Percentiles rank a stretch among this genome's conserved stretches.
Evolutionary conservation across 805 yeast genomes (phyloP).

Genomic region (Cyberlindnera maclurae): DNA sequence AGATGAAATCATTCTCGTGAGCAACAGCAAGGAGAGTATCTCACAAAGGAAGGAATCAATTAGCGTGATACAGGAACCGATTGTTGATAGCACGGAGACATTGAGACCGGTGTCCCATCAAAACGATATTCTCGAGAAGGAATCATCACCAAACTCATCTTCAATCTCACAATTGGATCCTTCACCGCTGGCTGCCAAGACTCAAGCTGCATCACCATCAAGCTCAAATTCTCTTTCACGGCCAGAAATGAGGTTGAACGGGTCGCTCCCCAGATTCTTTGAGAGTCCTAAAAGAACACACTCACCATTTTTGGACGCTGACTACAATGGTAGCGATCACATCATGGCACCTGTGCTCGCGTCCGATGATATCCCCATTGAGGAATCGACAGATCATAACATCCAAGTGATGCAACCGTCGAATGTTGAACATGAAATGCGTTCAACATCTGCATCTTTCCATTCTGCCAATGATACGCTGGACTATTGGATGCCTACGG

Average conservation of each 20-base stretch:
- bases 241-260: not conserved
- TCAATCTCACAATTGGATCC: conserved; percentile 5
- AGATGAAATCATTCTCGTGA: conserved; percentile 19
- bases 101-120: not conserved
- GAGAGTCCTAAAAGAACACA: conserved; percentile 19
- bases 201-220: conserved; percentile 5
- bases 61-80: not conserved
- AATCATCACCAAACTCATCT: not conserved
- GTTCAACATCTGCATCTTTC: conserved; percentile 3
- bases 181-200: conserved; percentile 11
- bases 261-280: conserved; percentile 8
- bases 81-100: not conserved
- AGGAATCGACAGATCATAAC: conserved; percentile 25
- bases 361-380: conserved; percentile 21
- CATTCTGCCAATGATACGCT: conserved; percentile 10
- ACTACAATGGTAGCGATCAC: conserved; percentile 14
- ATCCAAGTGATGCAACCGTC: conserved; percentile 6
- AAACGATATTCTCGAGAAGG: not conserved
- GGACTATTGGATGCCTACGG: conserved; percentile 24
- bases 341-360: conserved; percentile 6
- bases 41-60: not conserved
- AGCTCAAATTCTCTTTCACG: conserved; percentile 11
- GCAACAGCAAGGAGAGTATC: conserved; percentile 14
- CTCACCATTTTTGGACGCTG: conserved; percentile 22
- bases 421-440: not conserved